Evolutionary conservation across 371 early-diverging fungal species (phyloP).

Genomic region (Mucor mucedo): DNA sequence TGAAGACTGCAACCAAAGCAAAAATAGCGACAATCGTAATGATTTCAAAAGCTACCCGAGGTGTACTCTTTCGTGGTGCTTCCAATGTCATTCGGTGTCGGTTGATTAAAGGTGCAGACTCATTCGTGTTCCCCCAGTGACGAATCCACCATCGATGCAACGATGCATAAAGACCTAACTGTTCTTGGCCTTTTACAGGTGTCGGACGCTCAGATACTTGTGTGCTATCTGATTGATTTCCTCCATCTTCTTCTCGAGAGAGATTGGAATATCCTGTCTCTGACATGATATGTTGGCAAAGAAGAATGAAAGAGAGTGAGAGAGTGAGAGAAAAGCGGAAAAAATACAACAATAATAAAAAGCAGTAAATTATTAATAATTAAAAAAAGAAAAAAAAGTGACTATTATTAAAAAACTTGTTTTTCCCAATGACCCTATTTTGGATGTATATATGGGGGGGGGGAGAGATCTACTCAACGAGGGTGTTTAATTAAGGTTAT

Average conservation of each 20-base stretch:
- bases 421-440: no score
- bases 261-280: slow-evolving; percentile 11
- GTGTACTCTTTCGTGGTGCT: slow-evolving; percentile 34
- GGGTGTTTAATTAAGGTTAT: no score
- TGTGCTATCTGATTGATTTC: slow-evolving; percentile 2
- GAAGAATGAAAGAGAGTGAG: not conserved
- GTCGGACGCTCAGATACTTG: not conserved
- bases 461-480: no score
- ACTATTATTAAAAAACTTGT: no score
- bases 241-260: slow-evolving; percentile 11
- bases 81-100: slow-evolving; percentile 44
- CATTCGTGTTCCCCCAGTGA: slow-evolving; percentile 10
- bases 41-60: slow-evolving; percentile 27
- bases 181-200: not conserved
- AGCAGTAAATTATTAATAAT: not conserved
- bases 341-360: not conserved
- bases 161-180: not conserved
- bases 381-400: slow-evolving; percentile 1
- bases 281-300: not conserved
- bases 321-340: not conserved
- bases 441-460: no score
- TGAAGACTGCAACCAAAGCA: slow-evolving; percentile 17
- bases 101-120: slow-evolving; percentile 43
- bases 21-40: slow-evolving; percentile 29
- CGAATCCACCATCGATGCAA: slow-evolving; percentile 16